Conservation (phyloP, 768 basidiomycete species). For the Aureoboletus auriporus region DNA sequence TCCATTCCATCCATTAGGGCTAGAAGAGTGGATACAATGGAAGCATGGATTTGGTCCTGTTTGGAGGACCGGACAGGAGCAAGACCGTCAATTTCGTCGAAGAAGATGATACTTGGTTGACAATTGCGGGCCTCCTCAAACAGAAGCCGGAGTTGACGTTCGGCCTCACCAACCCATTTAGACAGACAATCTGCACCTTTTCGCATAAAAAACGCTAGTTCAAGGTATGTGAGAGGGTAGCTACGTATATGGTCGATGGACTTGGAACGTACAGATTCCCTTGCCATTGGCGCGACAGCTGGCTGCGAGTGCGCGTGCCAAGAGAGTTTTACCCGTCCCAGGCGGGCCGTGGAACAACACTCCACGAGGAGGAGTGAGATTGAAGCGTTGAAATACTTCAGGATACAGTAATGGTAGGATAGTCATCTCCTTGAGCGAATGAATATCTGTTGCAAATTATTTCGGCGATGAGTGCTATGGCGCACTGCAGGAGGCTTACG, state of each 20-base stretch:
- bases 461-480: not conserved
- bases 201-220: conserved; percentile 95
- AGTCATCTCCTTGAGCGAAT: conserved; percentile 98
- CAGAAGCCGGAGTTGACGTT: conserved; percentile 87
- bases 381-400: conserved; percentile 92
- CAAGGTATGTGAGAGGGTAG: not conserved
- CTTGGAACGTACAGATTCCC: conserved; percentile 69
- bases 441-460: conserved; percentile 62
- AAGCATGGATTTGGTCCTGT: conserved; percentile 98
- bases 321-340: conserved; percentile 95
- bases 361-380: conserved; percentile 91
- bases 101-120: conserved; percentile 98
- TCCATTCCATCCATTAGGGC: conserved; percentile 99
- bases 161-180: conserved; percentile 99
- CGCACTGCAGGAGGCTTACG: conserved; percentile 46
- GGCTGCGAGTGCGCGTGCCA: conserved; percentile 91
- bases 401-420: conserved; percentile 92
- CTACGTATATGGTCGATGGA: not conserved
- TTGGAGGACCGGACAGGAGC: conserved; percentile 98
- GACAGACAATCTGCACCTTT: conserved; percentile 97
- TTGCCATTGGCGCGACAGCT: conserved; percentile 85
- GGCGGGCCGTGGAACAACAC: conserved; percentile 98
- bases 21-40: conserved; percentile 91
- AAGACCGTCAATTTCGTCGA: conserved; percentile 98
- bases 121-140: conserved; percentile 93